phyloP scores from a whole-genome alignment of 2,329 filamentous ascomycete genomes.

The Colletotrichum aenigma region DNA sequence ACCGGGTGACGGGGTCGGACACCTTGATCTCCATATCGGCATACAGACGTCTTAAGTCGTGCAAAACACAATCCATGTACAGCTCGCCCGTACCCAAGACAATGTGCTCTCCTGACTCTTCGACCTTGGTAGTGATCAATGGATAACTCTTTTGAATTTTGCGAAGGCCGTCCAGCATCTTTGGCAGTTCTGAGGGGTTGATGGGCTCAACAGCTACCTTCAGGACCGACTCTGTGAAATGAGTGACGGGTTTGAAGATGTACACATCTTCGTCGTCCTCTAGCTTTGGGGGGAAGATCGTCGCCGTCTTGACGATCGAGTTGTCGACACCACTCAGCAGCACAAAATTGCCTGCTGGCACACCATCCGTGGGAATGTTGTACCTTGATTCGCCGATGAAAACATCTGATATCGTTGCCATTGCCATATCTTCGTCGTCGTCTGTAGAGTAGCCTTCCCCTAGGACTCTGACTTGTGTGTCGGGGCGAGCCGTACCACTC shows the following conservation, averaged over 20 bases:
- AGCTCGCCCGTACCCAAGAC: constrained; percentile 94
- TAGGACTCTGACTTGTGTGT: constrained; percentile 84
- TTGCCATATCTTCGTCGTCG: constrained; percentile 96
- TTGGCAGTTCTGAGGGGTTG: constrained; percentile 95
- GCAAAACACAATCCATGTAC: constrained; percentile 99
- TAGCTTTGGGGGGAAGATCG: constrained; percentile 79
- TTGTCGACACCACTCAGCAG: constrained; percentile 94
- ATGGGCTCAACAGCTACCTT: constrained; percentile 98
- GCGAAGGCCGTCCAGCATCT: constrained; percentile 96
- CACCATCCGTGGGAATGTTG: constrained; percentile 87
- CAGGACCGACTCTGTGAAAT: constrained; percentile 97
- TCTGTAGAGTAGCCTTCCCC: constrained; percentile 96
- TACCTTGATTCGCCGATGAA: constrained; percentile 94
- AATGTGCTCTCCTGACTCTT: constrained; percentile 96
- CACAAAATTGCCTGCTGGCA: constrained; percentile 93
- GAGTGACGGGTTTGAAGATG: constrained; percentile 90
- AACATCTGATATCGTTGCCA: constrained; percentile 82
- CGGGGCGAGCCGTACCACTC: constrained; percentile 86
- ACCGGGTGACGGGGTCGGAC: constrained; percentile 94
- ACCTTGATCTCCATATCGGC: constrained; percentile 99
- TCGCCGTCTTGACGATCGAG: constrained; percentile 97
- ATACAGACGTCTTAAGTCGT: constrained; percentile 91
- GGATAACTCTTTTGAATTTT: constrained; percentile 99
- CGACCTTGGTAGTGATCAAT: constrained; percentile 93
- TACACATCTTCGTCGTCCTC: constrained; percentile 91